Percentiles rank a stretch among this genome's conserved stretches.
Conservation (phyloP, 257 asterid genomes). For the Solanum bukasovii region DNA sequence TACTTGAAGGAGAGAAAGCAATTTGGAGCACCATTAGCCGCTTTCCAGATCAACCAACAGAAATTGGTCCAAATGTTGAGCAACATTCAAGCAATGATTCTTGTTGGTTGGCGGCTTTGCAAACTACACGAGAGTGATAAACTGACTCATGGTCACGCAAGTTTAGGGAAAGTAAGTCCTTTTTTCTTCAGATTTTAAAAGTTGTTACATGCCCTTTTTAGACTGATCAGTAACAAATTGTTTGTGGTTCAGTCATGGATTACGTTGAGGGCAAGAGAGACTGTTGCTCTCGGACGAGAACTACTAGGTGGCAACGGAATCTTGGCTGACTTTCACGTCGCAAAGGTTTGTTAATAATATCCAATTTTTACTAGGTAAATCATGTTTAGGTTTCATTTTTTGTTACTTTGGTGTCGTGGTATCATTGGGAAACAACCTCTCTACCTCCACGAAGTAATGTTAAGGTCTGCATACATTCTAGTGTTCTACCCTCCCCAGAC, state of each 20-base stretch:
- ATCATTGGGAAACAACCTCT: neutral
- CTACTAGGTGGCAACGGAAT: constrained; percentile 93
- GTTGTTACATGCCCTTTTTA: neutral
- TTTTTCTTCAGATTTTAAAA: neutral
- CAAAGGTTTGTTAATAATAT: constrained; percentile 44
- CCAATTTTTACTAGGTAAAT: neutral
- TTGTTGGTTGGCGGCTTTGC: constrained; percentile 95
- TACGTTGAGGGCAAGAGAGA: constrained; percentile 67
- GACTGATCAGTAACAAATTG: neutral
- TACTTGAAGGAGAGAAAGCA: constrained; percentile 94
- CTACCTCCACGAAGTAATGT: neutral
- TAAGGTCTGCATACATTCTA: neutral
- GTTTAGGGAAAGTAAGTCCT: constrained; percentile 76
- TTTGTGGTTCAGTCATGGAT: constrained; percentile 63
- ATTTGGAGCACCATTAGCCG: constrained; percentile 92
- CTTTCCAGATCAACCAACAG: constrained; percentile 93
- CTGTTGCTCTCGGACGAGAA: constrained; percentile 82
- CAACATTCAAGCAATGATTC: constrained; percentile 81
- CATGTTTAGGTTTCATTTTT: neutral
- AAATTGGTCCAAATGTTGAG: constrained; percentile 80
- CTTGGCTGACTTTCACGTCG: constrained; percentile 68
- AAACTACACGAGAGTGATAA: constrained; percentile 83
- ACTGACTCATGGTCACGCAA: constrained; percentile 96
- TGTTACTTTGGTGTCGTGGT: neutral
- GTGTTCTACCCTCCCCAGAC: too few relatives aligned